Conservation (phyloP, 2,329 filamentous ascomycete species). For the Monosporascus sp. region DNA sequence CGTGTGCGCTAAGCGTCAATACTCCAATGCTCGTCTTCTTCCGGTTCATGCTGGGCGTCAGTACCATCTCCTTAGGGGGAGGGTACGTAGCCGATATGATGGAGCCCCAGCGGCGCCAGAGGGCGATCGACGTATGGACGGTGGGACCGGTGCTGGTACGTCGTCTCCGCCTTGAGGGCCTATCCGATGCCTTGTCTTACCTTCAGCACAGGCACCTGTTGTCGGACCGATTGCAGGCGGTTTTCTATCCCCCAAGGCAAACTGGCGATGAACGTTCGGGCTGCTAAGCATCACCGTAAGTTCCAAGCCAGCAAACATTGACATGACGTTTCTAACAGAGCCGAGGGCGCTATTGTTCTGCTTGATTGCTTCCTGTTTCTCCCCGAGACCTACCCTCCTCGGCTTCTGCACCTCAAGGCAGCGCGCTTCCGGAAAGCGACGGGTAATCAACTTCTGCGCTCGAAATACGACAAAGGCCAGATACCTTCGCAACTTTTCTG, state of each 20-base stretch:
- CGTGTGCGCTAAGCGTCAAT: slow-evolving; percentile 32
- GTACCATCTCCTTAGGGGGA: neutral
- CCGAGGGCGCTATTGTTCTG: neutral
- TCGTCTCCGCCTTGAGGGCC: neutral
- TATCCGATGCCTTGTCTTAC: neutral
- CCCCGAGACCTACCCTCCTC: neutral
- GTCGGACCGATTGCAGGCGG: neutral
- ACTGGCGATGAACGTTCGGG: neutral
- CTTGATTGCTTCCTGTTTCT: neutral
- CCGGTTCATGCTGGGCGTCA: slow-evolving; percentile 43
- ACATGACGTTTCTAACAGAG: neutral
- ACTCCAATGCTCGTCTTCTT: slow-evolving; percentile 40
- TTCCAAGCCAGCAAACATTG: neutral
- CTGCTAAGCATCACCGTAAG: neutral
- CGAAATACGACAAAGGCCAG: neutral
- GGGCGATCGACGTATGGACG: neutral
- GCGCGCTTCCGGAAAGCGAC: neutral
- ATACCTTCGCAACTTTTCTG: neutral
- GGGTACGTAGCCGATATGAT: neutral
- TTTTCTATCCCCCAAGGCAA: neutral
- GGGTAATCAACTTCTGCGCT: neutral
- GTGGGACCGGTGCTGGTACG: neutral
- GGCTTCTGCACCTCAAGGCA: neutral
- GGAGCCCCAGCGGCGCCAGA: neutral
- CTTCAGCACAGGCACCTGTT: neutral